These are phyloP conservation scores for Simplicillium aogashimaense DNA, from an alignment of 2,329 filamentous ascomycete species.

Conservation along the genomic window DNA sequence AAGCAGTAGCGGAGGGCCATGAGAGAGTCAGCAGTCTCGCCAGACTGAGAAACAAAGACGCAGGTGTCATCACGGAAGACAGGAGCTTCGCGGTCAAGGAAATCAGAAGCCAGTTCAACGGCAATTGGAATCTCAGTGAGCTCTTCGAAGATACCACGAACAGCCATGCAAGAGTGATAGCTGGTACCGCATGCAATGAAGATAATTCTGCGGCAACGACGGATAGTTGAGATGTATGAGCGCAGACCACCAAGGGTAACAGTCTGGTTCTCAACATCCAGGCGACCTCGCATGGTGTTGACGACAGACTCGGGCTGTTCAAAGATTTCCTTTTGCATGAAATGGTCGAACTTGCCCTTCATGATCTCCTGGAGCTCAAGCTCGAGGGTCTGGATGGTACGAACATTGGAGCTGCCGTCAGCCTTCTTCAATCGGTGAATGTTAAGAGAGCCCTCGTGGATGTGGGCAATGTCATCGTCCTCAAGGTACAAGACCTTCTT, in stretches of 20 bases:
- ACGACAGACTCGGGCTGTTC: conserved; percentile 98
- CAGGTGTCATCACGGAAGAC: conserved; percentile 99
- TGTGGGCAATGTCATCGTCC: conserved; percentile 98
- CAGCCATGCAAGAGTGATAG: conserved; percentile 99
- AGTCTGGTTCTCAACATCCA: conserved; percentile 86
- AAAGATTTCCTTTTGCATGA: conserved; percentile 99
- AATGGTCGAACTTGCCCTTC: conserved; percentile 99
- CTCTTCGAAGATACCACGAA: conserved; percentile 95
- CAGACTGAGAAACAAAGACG: conserved; percentile 97
- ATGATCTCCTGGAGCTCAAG: conserved; percentile 99
- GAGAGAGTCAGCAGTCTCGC: conserved; percentile 95
- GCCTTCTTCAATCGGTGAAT: conserved; percentile 97
- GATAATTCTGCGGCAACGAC: conserved; percentile 92
- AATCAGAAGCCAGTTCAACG: conserved; percentile 95
- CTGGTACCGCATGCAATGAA: conserved; percentile 98
- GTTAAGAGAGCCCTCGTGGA: conserved; percentile 97
- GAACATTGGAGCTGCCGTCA: conserved; percentile 92
- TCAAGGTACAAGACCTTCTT: conserved; percentile 99
- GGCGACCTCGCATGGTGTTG: conserved; percentile 99
- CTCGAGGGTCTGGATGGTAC: conserved; percentile 96
- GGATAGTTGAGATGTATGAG: conserved; percentile 93
- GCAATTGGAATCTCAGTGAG: conserved; percentile 95
- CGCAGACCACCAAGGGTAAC: conserved; percentile 93
- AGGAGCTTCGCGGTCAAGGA: conserved; percentile 90
- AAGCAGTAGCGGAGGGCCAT: conserved; percentile 97